These are phyloP conservation scores for Spathaspora jeffriesii DNA, from an alignment of 1,139 yeast species.

Conservation along the genomic window DNA sequence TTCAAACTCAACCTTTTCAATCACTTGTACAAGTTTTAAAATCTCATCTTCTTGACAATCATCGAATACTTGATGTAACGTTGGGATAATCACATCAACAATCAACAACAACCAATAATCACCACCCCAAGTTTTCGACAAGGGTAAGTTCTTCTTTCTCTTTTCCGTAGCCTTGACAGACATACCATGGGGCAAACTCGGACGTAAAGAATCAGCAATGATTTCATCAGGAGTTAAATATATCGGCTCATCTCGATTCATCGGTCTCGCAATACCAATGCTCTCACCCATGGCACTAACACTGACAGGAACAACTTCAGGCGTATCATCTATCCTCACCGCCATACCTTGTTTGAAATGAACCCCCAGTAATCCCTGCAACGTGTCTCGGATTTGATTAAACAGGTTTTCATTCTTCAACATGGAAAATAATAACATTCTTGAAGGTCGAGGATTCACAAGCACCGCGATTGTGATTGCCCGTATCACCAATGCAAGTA, in stretches of 20 bases:
- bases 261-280: slow-evolving; percentile 9
- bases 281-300: neutral
- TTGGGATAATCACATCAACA: slow-evolving; percentile 42
- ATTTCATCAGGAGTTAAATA: slow-evolving; percentile 12
- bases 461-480: slow-evolving; percentile 53
- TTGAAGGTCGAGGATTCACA: slow-evolving; percentile 50
- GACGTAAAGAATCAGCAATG: slow-evolving; percentile 34
- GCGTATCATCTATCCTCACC: neutral
- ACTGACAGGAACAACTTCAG: neutral
- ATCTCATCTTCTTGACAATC: slow-evolving; percentile 20
- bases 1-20: slow-evolving; percentile 35
- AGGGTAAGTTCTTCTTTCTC: slow-evolving; percentile 48
- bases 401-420: slow-evolving; percentile 47
- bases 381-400: slow-evolving; percentile 32
- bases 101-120: slow-evolving; percentile 48
- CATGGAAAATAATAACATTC: slow-evolving; percentile 55
- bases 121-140: slow-evolving; percentile 64
- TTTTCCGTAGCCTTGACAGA: slow-evolving; percentile 62
- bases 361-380: slow-evolving; percentile 28
- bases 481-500: slow-evolving; percentile 58
- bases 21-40: slow-evolving; percentile 36
- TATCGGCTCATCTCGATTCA: slow-evolving; percentile 11
- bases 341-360: slow-evolving; percentile 19
- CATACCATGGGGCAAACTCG: slow-evolving; percentile 62
- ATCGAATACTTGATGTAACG: slow-evolving; percentile 31